A percentile compares a stretch with the other conserved stretches of the same genome.
phyloP scores from a whole-genome alignment of 1,284 basidiomycete genomes.

The Kwoniella shivajii region DNA sequence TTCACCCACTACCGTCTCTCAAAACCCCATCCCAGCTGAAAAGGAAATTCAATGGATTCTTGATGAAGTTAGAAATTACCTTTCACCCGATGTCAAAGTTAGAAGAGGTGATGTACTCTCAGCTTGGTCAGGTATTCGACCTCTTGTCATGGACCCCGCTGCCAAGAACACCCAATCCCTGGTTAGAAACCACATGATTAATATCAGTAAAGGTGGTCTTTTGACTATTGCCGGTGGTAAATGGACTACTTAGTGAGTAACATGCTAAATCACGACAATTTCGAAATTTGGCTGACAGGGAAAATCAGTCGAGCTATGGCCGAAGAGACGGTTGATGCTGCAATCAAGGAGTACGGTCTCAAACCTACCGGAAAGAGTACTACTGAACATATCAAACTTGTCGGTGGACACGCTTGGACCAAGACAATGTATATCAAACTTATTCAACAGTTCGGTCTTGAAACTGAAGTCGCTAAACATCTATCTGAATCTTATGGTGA shows the following conservation, averaged over 20 bases:
- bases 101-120: slow-evolving; percentile 94
- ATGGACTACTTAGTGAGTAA: slow-evolving; percentile 85
- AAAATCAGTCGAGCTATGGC: slow-evolving; percentile 77
- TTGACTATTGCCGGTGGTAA: slow-evolving; percentile 96
- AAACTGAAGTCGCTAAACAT: slow-evolving; percentile 90
- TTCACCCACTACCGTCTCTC: slow-evolving; percentile 72
- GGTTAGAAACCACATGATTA: slow-evolving; percentile 93
- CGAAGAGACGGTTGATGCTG: slow-evolving; percentile 88
- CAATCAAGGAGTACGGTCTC: slow-evolving; percentile 74
- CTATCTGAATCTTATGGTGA: slow-evolving; percentile 89
- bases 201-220: slow-evolving; percentile 77
- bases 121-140: slow-evolving; percentile 91
- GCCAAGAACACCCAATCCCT: slow-evolving; percentile 82
- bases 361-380: slow-evolving; percentile 68
- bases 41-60: slow-evolving; percentile 97
- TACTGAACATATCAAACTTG: slow-evolving; percentile 77
- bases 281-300: not conserved
- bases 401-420: slow-evolving; percentile 95
- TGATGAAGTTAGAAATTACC: slow-evolving; percentile 80
- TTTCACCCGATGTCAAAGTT: slow-evolving; percentile 90
- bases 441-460: slow-evolving; percentile 88
- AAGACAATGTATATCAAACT: slow-evolving; percentile 96
- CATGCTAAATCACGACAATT: not conserved
- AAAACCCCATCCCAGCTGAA: slow-evolving; percentile 82
- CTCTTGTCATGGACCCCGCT: slow-evolving; percentile 81